Conservation (phyloP, 1,284 basidiomycete species). For the Grifola frondosa region DNA sequence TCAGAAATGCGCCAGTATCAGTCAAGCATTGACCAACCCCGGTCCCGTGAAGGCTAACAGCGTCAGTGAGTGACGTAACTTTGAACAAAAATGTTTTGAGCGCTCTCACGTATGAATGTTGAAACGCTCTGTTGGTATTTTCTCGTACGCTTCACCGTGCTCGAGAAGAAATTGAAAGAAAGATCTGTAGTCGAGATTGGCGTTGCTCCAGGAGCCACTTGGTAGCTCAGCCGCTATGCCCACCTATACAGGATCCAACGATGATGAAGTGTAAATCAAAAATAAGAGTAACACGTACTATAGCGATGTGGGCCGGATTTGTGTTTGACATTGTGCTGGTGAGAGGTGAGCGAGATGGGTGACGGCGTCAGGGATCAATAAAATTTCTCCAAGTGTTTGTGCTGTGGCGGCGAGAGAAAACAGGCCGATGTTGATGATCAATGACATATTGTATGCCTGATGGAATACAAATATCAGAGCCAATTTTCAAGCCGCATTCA, state of each 20-base stretch:
- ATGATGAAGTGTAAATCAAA: background rate
- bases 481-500: no score
- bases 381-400: no score
- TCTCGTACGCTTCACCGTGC: slow-evolving; percentile 35
- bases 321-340: no score
- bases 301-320: no score
- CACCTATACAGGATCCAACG: slow-evolving; percentile 30
- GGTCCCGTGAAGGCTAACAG: slow-evolving; percentile 25
- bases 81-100: background rate
- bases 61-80: no score
- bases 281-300: background rate
- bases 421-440: no score
- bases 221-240: slow-evolving; percentile 41
- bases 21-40: slow-evolving; percentile 27
- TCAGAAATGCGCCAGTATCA: slow-evolving; percentile 37
- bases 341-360: no score
- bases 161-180: slow-evolving; percentile 40
- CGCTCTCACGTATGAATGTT: slow-evolving; percentile 32
- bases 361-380: no score
- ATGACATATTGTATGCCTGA: no score
- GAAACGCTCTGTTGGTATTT: slow-evolving; percentile 34
- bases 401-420: no score
- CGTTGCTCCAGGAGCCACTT: slow-evolving; percentile 25
- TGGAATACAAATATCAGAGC: no score
- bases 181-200: slow-evolving; percentile 35